A percentile compares a stretch with the other conserved stretches of the same genome.
phyloP scores from a whole-genome alignment of 148 eudicot genomes.

The Vaccinium vitisidaea region DNA sequence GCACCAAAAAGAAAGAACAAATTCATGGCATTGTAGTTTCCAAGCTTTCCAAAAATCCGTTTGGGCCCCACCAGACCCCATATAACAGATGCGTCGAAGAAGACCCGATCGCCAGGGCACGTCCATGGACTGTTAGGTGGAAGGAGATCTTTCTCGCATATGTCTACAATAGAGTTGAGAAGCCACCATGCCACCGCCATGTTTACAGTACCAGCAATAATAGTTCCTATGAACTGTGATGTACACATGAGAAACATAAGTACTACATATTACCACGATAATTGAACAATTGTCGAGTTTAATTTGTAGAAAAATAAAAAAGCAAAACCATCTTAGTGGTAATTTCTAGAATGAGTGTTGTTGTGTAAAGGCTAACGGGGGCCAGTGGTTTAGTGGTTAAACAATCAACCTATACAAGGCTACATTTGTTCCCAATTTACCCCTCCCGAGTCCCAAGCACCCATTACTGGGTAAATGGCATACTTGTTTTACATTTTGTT shows the following conservation, averaged over 20 bases:
- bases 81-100: slow-evolving; percentile 94
- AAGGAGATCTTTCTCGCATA: slow-evolving; percentile 78
- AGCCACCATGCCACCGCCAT: slow-evolving; percentile 86
- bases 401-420: background rate
- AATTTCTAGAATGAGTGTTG: background rate
- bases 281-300: background rate
- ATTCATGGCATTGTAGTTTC: slow-evolving; percentile 78
- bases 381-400: background rate
- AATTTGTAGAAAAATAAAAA: background rate
- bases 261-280: background rate
- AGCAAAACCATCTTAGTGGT: background rate
- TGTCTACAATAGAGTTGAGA: slow-evolving; percentile 61
- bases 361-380: background rate
- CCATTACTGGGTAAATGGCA: background rate
- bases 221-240: slow-evolving; percentile 85
- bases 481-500: background rate
- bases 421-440: background rate
- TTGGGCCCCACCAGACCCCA: slow-evolving; percentile 96
- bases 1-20: slow-evolving; percentile 98
- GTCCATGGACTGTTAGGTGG: slow-evolving; percentile 95
- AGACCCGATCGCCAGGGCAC: slow-evolving; percentile 84
- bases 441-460: background rate
- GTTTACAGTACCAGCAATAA: slow-evolving; percentile 87
- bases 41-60: slow-evolving; percentile 76
- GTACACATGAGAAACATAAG: background rate